phyloP scores from a whole-genome alignment of 345 rosid genomes.

The Boechera retrofracta region DNA sequence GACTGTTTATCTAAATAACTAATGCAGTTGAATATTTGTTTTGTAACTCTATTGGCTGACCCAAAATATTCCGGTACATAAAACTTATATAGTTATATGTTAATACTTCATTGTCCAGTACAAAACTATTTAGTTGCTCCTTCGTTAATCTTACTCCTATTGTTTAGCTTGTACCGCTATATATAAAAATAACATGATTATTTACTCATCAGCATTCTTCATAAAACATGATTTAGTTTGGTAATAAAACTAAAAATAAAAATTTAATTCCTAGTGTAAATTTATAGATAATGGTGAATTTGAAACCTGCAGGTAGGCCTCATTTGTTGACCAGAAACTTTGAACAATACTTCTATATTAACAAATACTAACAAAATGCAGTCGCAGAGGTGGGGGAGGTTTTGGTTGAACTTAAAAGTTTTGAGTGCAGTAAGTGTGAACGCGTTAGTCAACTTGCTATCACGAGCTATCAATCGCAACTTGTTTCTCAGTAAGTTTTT shows the following conservation, averaged over 20 bases:
- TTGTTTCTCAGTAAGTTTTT: too few relatives aligned
- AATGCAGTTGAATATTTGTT: not conserved
- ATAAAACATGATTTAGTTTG: slow-evolving; percentile 9
- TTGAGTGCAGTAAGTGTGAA: slow-evolving; percentile 8
- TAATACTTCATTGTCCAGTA: not conserved
- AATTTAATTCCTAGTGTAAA: not conserved
- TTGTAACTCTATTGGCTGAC: too few relatives aligned
- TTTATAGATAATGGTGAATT: slow-evolving; percentile 11
- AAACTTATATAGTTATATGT: too few relatives aligned
- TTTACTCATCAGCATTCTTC: not conserved
- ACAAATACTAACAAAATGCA: not conserved
- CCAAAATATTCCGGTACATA: too few relatives aligned
- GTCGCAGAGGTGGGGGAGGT: not conserved
- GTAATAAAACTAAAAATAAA: not conserved
- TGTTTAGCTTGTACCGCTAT: not conserved
- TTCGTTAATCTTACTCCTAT: too few relatives aligned
- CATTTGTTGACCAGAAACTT: slow-evolving; percentile 33
- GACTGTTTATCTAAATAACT: not conserved
- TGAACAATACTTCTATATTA: not conserved
- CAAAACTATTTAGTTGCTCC: too few relatives aligned
- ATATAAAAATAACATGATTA: not conserved
- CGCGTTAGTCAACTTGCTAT: slow-evolving; percentile 30
- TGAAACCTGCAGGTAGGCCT: slow-evolving; percentile 19
- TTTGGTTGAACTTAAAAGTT: not conserved
- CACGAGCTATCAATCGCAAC: not conserved